Conservation (phyloP, 75 land plant genomes). For the Pinus albicaulis region DNA sequence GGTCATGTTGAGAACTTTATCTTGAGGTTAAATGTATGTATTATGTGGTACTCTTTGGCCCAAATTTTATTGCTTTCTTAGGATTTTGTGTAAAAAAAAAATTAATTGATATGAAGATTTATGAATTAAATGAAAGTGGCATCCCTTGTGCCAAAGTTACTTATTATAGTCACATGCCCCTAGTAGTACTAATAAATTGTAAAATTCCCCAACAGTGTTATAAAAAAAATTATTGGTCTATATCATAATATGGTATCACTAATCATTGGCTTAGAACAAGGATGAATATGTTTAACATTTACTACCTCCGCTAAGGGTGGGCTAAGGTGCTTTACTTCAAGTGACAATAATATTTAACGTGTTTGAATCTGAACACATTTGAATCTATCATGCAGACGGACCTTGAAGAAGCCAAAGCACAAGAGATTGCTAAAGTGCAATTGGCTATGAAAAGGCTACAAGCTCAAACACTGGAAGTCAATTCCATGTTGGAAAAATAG, state of each 20-base stretch:
- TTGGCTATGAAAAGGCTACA: slow-evolving; percentile 56
- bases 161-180: neutral
- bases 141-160: neutral
- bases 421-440: slow-evolving; percentile 78
- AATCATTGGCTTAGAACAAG: neutral
- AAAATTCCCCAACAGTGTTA: neutral
- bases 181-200: neutral
- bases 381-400: slow-evolving; percentile 46
- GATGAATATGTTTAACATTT: neutral
- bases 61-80: too few species aligned
- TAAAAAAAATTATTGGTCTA: neutral
- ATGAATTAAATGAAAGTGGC: neutral
- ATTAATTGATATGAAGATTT: neutral
- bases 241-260: neutral
- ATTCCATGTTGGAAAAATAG: slow-evolving; percentile 51
- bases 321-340: neutral
- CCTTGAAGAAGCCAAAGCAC: slow-evolving; percentile 77
- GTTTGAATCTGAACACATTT: neutral
- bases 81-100: neutral
- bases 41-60: neutral
- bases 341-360: neutral
- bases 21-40: neutral
- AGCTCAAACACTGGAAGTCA: slow-evolving; percentile 51
- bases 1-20: neutral
- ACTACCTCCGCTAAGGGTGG: slow-evolving; percentile 1